Percentiles rank a stretch among this genome's conserved stretches.
Evolutionary conservation across 2,329 filamentous ascomycete genomes (phyloP).

Genomic region (Hymenoscyphus fructigenus): DNA sequence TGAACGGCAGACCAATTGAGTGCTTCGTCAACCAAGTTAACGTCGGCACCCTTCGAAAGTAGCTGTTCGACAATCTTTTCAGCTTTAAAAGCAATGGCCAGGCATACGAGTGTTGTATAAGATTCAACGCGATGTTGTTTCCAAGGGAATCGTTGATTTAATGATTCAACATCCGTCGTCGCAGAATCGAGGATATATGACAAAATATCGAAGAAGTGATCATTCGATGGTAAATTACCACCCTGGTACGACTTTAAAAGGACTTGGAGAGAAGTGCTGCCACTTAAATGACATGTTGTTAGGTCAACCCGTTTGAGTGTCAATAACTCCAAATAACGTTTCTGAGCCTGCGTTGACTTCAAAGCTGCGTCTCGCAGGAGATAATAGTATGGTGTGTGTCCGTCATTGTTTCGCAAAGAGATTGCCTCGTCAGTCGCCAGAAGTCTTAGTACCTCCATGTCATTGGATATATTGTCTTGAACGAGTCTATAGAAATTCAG

Average conservation of each 20-base stretch:
- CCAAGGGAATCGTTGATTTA: neutral
- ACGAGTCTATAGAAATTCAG: neutral
- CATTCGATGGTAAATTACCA: neutral
- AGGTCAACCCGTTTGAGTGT: neutral
- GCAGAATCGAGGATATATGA: neutral
- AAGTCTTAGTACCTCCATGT: neutral
- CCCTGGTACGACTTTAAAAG: neutral
- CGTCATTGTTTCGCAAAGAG: neutral
- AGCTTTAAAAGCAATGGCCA: neutral
- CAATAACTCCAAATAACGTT: neutral
- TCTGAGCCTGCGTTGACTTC: neutral
- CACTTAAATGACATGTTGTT: neutral
- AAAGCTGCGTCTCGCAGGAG: neutral
- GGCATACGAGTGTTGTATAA: neutral
- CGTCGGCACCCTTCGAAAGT: neutral
- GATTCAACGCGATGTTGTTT: no score
- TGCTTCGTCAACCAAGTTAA: neutral
- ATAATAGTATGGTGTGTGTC: neutral
- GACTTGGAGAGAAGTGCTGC: neutral
- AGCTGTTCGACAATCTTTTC: neutral
- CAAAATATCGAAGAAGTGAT: neutral
- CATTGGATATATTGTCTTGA: neutral
- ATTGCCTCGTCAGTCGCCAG: neutral
- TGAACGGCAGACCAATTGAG: neutral
- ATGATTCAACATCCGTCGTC: neutral